A percentile compares a stretch with the other conserved stretches of the same genome.
Conservation (phyloP, 2,329 filamentous ascomycete species). For the Elsinoe ampelina region DNA sequence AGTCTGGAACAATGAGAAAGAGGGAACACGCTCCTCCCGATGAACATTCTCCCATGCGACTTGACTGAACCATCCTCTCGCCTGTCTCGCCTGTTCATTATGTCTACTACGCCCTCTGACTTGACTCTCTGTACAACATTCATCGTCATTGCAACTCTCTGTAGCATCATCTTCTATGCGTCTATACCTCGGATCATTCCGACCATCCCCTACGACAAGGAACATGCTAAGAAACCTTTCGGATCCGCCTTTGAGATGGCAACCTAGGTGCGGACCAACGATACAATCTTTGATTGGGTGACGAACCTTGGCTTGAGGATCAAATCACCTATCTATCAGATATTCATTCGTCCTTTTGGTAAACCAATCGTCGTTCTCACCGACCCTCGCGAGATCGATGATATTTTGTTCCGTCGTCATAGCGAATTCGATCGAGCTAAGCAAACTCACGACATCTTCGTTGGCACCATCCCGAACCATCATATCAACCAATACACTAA, state of each 20-base stretch:
- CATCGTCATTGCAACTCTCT: neutral
- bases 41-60: neutral
- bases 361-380: conserved; percentile 38
- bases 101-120: neutral
- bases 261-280: conserved; percentile 21
- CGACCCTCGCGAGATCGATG: conserved; percentile 36
- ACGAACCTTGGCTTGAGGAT: conserved; percentile 17
- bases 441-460: conserved; percentile 25
- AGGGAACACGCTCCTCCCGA: neutral
- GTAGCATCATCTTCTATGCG: neutral
- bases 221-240: conserved; percentile 28
- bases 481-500: conserved; percentile 21
- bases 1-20: neutral
- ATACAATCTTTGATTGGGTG: conserved; percentile 14
- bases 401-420: conserved; percentile 36
- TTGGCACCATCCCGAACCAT: conserved; percentile 18
- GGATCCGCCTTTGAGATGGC: conserved; percentile 38
- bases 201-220: conserved; percentile 38
- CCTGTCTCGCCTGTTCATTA: neutral
- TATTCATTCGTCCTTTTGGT: conserved; percentile 38
- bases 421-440: conserved; percentile 38
- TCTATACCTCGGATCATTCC: conserved; percentile 36
- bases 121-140: neutral
- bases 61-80: neutral
- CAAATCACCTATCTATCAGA: conserved; percentile 37